Base-by-base conservation (phyloP, 2,329 filamentous ascomycete species). In the Ceratocystiopsis brevicomis region DNA sequence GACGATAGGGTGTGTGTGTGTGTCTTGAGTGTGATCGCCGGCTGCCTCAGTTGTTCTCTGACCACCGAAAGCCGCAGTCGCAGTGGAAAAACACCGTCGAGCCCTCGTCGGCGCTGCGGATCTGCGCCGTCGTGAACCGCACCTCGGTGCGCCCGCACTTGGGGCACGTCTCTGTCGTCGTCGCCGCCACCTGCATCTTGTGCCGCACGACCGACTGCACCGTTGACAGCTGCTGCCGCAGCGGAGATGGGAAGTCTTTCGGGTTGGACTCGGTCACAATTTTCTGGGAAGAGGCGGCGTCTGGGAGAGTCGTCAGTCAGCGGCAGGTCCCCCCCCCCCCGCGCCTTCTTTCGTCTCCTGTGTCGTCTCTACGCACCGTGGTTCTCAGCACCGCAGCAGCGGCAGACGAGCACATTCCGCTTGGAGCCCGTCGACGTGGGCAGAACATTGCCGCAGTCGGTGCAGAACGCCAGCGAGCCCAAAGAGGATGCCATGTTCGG, bases 21-120 rank as follows among this genome's bases (percentile, higher is more conserved):
- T 25, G 15, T n/a, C 33, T n/a, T 32, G 36, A 33, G 5, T 11
- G 36, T 13, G 33, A 36, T 16, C 21, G 17, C 6, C 8, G 6
- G 25, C 25, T 30, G 25, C 6, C 25, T 51, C 64, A 78, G 55
- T 79, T 78, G 61, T 78, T 76, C 51, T 68, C 65, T 52, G 72
- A 69, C 73, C 64, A 68, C 80, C 81, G 87, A 61, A 84, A 67
- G 46, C 84, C 83, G 57, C 87, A 95, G 45, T 86, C 76, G 62
- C 87, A 95, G 47, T 71, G 79, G 62, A 85, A 94, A 56, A 95
- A 92, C 44, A 94, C 75, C 1, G 88, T 95, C 50, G 80, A 84
- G 48, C 90, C 90, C 73, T 96, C 88, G 59, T 98, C 90, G 44
- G 88, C 90, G 66, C 86, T 78, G 53, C 88, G 79, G 54, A 94